Base-by-base conservation (phyloP, 306 rosid genomes). In the Fagus crenata region DNA sequence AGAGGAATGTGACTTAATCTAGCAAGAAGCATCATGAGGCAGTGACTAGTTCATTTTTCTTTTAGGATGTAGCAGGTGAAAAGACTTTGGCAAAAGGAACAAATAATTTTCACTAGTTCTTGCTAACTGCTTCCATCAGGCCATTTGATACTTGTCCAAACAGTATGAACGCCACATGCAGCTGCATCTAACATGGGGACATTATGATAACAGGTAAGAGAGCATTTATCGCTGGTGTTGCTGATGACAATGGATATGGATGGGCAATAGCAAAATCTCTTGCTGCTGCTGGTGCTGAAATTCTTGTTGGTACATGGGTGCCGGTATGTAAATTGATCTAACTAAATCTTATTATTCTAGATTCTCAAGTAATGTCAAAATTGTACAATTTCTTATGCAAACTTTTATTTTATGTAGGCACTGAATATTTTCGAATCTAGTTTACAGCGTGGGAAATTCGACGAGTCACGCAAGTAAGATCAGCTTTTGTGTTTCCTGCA, bases 251-350 rank as follows among this genome's bases (percentile, higher is more conserved):
- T 55, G 98, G 97, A 67, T 94, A 94, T 83, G 98, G 98, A 17
- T 94, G 97, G 98, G 97, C 98, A 67, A 94, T 94, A 14, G 97
- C 98, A 78, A 94, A 92, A 89, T 87, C 98, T 81, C 97, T 94
- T 22, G 98, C 98, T 31, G 97, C 92, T 39, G 98, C 96, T 2
- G 98, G 97, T 72, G 98, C 98, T 75, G 94, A 93, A 89, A 92
- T 93, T 83, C 92, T 93, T 60, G 94, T 93, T 36, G 98, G 98
- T 63, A 94, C 98, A 13, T 94, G 98, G 98, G 98, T 94, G 71
- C 98, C 98, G 67, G 98, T 94, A 83, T 89, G 96, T 87, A 75
- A 74, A 73, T 69, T 60, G 39, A 60, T 31, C 67, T 32, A 22
- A 28, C 64, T 58, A 11, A 33, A 12, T 33, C 71, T 31, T 69